Conservation (phyloP, 2,329 filamentous ascomycete genomes). For the Fusarium illudens region DNA sequence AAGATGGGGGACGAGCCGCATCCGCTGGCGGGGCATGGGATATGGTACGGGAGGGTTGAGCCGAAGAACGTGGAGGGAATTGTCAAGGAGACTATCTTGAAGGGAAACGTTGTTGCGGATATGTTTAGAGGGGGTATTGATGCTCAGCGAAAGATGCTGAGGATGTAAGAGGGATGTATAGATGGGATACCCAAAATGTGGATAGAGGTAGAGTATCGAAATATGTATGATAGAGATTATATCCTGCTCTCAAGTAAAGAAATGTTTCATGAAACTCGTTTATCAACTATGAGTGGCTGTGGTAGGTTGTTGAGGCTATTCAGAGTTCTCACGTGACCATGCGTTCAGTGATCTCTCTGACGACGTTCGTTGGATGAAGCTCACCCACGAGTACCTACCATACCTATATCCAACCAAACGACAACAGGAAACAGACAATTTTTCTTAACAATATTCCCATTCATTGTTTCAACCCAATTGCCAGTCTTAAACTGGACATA, state of each 20-base stretch:
- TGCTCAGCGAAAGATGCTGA: constrained; percentile 60
- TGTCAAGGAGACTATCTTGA: constrained; percentile 72
- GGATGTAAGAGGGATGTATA: constrained; percentile 46
- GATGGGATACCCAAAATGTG: constrained; percentile 24
- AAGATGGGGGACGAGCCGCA: constrained; percentile 57
- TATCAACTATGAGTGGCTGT: background rate
- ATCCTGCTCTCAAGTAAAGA: background rate
- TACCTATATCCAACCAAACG: background rate
- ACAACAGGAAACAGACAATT: background rate
- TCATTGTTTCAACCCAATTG: background rate
- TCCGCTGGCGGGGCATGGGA: constrained; percentile 72
- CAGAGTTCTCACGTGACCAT: constrained; percentile 33
- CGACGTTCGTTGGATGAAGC: background rate
- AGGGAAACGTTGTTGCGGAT: constrained; percentile 73
- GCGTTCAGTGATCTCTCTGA: background rate
- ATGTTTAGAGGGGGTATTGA: constrained; percentile 76
- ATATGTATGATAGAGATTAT: background rate
- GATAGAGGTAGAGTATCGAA: background rate
- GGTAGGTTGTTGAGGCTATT: background rate
- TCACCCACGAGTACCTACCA: background rate
- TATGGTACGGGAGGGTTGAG: constrained; percentile 85
- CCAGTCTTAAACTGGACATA: background rate
- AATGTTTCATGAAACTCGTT: background rate
- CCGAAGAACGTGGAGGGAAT: constrained; percentile 80
- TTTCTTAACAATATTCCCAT: background rate